A percentile compares a stretch with the other conserved stretches of the same genome.
Evolutionary conservation across 1,284 basidiomycete genomes (phyloP).

Genomic region (Anthracocystis walkeri): DNA sequence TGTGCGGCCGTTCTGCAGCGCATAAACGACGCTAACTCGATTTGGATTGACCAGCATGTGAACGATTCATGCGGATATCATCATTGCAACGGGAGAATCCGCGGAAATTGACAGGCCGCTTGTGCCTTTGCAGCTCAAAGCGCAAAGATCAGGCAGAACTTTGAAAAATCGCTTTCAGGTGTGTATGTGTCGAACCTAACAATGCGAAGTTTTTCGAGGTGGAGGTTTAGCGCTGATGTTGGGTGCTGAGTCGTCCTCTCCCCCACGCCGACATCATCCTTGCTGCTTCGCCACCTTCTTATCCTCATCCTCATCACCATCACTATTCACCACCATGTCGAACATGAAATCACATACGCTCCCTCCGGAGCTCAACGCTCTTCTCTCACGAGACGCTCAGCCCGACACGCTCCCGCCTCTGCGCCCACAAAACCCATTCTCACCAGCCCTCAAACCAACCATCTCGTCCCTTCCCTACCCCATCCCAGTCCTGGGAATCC

Average conservation of each 20-base stretch:
- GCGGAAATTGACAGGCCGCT: neutral
- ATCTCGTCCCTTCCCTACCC: conserved; percentile 26
- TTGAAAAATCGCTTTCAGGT: too few relatives aligned
- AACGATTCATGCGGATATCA: too few relatives aligned
- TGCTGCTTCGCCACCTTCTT: neutral
- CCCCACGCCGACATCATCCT: neutral
- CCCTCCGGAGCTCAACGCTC: conserved; percentile 9
- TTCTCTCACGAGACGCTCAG: conserved; percentile 16
- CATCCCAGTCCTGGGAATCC: conserved; percentile 21
- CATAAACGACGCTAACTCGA: too few relatives aligned
- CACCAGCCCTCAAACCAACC: conserved; percentile 10
- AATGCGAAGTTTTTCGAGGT: too few relatives aligned
- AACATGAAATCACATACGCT: conserved; percentile 1
- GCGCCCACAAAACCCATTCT: conserved; percentile 29
- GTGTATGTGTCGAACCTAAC: too few relatives aligned
- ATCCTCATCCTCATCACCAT: neutral
- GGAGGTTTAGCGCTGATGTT: neutral
- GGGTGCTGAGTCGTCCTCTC: neutral
- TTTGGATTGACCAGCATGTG: too few relatives aligned
- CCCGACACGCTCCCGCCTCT: conserved; percentile 32
- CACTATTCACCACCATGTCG: neutral
- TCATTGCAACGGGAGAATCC: too few relatives aligned
- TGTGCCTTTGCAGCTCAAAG: neutral
- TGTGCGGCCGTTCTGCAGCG: too few relatives aligned
- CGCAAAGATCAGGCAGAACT: neutral